Base-by-base conservation (phyloP, 805 yeast species). In the Cyberlindnera saturnus region DNA sequence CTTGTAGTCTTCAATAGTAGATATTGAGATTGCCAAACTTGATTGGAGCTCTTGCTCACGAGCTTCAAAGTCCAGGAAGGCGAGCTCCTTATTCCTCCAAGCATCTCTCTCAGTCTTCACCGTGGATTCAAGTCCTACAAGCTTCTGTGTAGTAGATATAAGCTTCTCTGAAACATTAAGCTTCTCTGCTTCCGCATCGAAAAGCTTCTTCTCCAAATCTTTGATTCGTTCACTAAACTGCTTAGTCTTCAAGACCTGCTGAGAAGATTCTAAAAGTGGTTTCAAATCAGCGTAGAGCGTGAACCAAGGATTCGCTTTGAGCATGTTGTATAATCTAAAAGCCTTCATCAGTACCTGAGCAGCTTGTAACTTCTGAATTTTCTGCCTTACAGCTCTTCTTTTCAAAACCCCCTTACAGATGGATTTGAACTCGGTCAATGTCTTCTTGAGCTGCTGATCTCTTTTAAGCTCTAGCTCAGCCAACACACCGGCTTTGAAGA, bases 401-500 rank as follows among this genome's bases (percentile, higher is more conserved):
- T 74, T 69, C 7, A 74, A 45, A n/a, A 66, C 72, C 6, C 95
- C 97, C 47, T 88, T 71, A 5, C 78, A 66, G 2, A 73, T 49
- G 5, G 90, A 69, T 56, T 87, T 95, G 43, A 93, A 73, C 4
- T 64, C 63, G 0, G 82, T 73, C 33, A 86, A 65, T 2, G 82
- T 71, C 3, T 60, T 52, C 38, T 75, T 72, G 32, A 93, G 64
- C 40, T 77, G 73, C 31, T 69, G 66, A 49, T 89, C 96, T 46
- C 95, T 81, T 42, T 74, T 70, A 50, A 79, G 79, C 60, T 93
- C 99, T 45, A 93, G 71, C 43, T 81, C 81, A 3, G 98, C 99
- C 54, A 93, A 71, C 70, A 91, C 87, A 51, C 99, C 99, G 31
- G 98, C 96, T 59, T 95, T 85, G 69, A 93, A 87, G 67, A 93